phyloP scores from a whole-genome alignment of 495 filamentous ascomycete species.

The Trichoderma virens region DNA sequence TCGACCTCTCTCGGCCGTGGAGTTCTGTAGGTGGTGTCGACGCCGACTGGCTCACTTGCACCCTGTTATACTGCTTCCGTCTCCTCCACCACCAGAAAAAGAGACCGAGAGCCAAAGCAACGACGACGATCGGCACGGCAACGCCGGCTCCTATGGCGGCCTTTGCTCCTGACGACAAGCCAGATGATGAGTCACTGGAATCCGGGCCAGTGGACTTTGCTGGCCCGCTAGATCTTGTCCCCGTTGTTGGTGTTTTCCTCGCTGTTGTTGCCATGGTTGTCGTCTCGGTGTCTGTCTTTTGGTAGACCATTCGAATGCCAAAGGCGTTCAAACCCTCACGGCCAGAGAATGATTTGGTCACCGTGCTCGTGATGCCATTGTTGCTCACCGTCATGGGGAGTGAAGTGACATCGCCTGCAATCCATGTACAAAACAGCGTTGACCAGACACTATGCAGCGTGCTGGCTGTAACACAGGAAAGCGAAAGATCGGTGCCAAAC shows the following conservation, averaged over 20 bases:
- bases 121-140: slow-evolving; percentile 16
- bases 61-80: slow-evolving; percentile 4
- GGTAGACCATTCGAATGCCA: slow-evolving; percentile 22
- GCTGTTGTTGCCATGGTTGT: background rate
- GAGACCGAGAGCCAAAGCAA: slow-evolving; percentile 13
- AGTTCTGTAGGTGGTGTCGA: background rate
- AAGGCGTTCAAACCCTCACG: slow-evolving; percentile 18
- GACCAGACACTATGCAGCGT: slow-evolving; percentile 13
- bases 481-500: slow-evolving; percentile 8
- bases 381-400: slow-evolving; percentile 14
- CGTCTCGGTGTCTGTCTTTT: slow-evolving; percentile 16
- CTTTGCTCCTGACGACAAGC: slow-evolving; percentile 14
- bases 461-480: slow-evolving; percentile 17
- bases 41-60: background rate
- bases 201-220: background rate
- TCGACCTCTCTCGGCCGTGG: background rate
- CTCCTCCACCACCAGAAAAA: slow-evolving; percentile 21
- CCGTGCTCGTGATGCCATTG: slow-evolving; percentile 10
- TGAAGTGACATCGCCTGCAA: slow-evolving; percentile 3
- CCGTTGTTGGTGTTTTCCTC: background rate
- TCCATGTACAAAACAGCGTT: slow-evolving; percentile 19
- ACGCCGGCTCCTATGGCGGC: slow-evolving; percentile 17
- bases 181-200: slow-evolving; percentile 3
- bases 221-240: background rate
- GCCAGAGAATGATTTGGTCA: background rate